Evolutionary conservation across 2,329 filamentous ascomycete species (phyloP).

Genomic region (Aspergillus hortae): DNA sequence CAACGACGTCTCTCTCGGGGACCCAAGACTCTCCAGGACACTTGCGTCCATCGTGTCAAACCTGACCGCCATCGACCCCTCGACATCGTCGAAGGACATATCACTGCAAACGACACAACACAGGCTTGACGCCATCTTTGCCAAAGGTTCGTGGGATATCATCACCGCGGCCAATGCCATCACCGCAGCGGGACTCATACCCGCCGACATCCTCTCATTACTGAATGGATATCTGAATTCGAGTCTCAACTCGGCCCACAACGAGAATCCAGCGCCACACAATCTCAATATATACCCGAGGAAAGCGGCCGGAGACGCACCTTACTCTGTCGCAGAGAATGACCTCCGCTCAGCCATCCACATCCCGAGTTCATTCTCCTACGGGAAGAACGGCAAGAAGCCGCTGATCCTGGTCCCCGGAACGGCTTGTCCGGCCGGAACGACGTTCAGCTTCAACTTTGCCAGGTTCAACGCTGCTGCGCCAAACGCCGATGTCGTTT

Average conservation of each 20-base stretch:
- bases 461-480: conserved; percentile 46
- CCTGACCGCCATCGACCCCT: no score
- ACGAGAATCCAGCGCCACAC: conserved; percentile 8
- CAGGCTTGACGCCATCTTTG: conserved; percentile 5
- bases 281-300: conserved; percentile 12
- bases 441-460: conserved; percentile 46
- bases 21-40: no score
- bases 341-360: conserved; percentile 51
- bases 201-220: conserved; percentile 10
- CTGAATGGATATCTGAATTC: conserved; percentile 14
- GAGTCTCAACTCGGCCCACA: conserved; percentile 14
- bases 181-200: conserved; percentile 12
- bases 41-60: no score
- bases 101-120: conserved; percentile 1
- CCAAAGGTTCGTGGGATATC: conserved; percentile 1
- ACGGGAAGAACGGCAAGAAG: conserved; percentile 37
- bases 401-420: conserved; percentile 54
- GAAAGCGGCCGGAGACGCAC: conserved; percentile 40
- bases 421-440: conserved; percentile 49
- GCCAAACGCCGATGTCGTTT: conserved; percentile 49
- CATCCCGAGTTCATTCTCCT: conserved; percentile 49
- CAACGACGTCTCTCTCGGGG: not conserved
- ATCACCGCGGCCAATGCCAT: conserved; percentile 6
- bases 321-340: conserved; percentile 47
- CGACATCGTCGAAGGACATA: not conserved